Evolutionary conservation across 1,139 yeast genomes (phyloP).

Genomic region (Yamadazyma kanchanaburiensis): DNA sequence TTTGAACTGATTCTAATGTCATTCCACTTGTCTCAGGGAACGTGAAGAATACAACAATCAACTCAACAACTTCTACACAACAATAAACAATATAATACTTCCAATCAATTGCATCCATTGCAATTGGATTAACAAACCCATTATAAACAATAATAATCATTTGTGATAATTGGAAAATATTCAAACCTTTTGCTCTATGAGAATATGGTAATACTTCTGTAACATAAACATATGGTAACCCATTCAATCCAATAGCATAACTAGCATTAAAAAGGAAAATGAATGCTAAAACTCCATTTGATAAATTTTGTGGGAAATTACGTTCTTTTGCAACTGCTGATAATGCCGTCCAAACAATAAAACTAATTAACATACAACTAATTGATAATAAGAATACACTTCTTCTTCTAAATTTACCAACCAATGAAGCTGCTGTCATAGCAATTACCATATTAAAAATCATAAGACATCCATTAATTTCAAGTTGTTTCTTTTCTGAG

Average conservation of each 20-base stretch:
- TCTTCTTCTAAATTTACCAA: slow-evolving; percentile 38
- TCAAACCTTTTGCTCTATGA: slow-evolving; percentile 42
- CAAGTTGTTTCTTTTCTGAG: slow-evolving; percentile 39
- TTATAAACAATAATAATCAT: slow-evolving; percentile 19
- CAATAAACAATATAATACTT: slow-evolving; percentile 56
- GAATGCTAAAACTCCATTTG: slow-evolving; percentile 42
- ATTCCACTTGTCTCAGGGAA: slow-evolving; percentile 38
- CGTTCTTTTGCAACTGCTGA: slow-evolving; percentile 34
- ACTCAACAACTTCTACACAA: slow-evolving; percentile 34
- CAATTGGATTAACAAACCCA: slow-evolving; percentile 55
- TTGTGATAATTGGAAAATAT: slow-evolving; percentile 25
- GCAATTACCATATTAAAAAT: slow-evolving; percentile 38
- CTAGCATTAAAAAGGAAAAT: slow-evolving; percentile 35
- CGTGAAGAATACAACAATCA: slow-evolving; percentile 34
- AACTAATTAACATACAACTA: slow-evolving; percentile 31
- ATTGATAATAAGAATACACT: slow-evolving; percentile 37
- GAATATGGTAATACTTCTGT: slow-evolving; percentile 43
- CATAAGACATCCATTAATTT: slow-evolving; percentile 43
- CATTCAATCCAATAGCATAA: slow-evolving; percentile 36
- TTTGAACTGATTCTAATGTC: background rate
- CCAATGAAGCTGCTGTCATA: slow-evolving; percentile 23
- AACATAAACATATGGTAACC: slow-evolving; percentile 33
- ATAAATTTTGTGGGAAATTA: slow-evolving; percentile 23
- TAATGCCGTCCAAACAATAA: slow-evolving; percentile 34
- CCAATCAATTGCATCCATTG: slow-evolving; percentile 56